A percentile compares a stretch with the other conserved stretches of the same genome.
These are phyloP conservation scores for Lodderomyces jiufengensis DNA, from an alignment of 1,139 yeast genomes.

Conservation along the genomic window DNA sequence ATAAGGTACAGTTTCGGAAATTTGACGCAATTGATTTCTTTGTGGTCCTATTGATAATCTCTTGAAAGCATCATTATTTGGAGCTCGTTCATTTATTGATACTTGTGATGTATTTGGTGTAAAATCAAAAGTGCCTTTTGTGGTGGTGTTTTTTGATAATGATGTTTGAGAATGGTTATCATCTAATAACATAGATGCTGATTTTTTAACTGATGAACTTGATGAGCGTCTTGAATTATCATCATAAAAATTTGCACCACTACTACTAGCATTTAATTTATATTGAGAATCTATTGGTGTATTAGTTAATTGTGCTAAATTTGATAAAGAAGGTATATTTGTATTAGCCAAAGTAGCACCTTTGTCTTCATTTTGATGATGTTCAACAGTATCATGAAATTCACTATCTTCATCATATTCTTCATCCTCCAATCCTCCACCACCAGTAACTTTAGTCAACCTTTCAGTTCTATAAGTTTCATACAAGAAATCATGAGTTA, in stretches of 20 bases:
- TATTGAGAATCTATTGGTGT: conserved; percentile 7
- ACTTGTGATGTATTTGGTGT: conserved; percentile 32
- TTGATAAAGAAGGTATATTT: conserved; percentile 58
- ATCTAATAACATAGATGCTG: conserved; percentile 37
- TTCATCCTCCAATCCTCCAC: conserved; percentile 22
- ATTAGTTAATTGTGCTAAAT: conserved; percentile 55
- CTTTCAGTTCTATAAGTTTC: conserved; percentile 93
- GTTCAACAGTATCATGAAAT: conserved; percentile 32
- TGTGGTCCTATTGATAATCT: conserved; percentile 59
- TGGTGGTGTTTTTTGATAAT: conserved; percentile 32
- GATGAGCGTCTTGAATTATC: conserved; percentile 24
- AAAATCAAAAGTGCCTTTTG: conserved; percentile 11
- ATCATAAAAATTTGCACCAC: conserved; percentile 12
- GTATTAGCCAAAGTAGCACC: conserved; percentile 2
- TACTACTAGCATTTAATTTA: conserved; percentile 2
- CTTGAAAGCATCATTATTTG: conserved; percentile 44
- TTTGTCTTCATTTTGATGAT: conserved; percentile 10
- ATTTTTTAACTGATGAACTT: conserved; percentile 22
- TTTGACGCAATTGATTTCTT: conserved; percentile 66
- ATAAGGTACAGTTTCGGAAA: conserved; percentile 79
- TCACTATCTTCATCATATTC: conserved; percentile 16
- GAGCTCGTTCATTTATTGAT: conserved; percentile 20
- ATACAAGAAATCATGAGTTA: conserved; percentile 86
- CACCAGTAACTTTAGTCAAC: conserved; percentile 47
- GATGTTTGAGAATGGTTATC: conserved; percentile 28